Evolutionary conservation across 208 protist genomes (phyloP).

Genomic region (Leishmania arabica): DNA sequence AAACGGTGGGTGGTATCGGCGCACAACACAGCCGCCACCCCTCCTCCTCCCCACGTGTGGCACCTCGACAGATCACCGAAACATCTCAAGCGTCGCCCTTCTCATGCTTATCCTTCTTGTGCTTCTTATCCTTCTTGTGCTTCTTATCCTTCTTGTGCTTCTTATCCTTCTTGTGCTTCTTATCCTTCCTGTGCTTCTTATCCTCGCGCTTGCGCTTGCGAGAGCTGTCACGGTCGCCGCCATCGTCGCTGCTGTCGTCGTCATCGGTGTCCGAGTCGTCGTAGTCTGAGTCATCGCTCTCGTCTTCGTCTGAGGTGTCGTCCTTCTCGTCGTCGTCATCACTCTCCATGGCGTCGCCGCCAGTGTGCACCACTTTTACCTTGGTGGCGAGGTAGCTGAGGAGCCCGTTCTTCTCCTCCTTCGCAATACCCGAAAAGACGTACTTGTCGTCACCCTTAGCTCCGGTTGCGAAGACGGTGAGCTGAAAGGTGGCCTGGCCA

Average conservation of each 20-base stretch:
- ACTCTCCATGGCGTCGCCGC: slow-evolving; percentile 32
- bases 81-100: not conserved
- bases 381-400: slow-evolving; percentile 60
- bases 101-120: not conserved
- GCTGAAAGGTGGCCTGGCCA: slow-evolving; percentile 71
- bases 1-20: not conserved
- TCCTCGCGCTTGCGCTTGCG: slow-evolving; percentile 44
- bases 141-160: slow-evolving; percentile 44
- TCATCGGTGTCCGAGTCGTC: slow-evolving; percentile 28
- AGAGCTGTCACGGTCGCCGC: slow-evolving; percentile 25
- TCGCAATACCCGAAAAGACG: slow-evolving; percentile 71
- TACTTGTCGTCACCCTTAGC: slow-evolving; percentile 52
- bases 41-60: not conserved
- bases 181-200: slow-evolving; percentile 37
- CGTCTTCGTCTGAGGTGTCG: slow-evolving; percentile 42
- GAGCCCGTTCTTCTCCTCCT: slow-evolving; percentile 66
- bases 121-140: slow-evolving; percentile 10
- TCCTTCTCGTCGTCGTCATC: slow-evolving; percentile 62
- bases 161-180: slow-evolving; percentile 33
- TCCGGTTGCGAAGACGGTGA: slow-evolving; percentile 54
- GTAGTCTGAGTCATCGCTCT: slow-evolving; percentile 53
- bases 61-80: not conserved
- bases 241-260: slow-evolving; percentile 36
- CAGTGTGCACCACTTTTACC: slow-evolving; percentile 52
- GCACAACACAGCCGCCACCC: not conserved